Evolutionary conservation across 208 protist species (phyloP), one percentile per base, ranked within the genome.

Genomic region (Crithidia brevicula): DNA sequence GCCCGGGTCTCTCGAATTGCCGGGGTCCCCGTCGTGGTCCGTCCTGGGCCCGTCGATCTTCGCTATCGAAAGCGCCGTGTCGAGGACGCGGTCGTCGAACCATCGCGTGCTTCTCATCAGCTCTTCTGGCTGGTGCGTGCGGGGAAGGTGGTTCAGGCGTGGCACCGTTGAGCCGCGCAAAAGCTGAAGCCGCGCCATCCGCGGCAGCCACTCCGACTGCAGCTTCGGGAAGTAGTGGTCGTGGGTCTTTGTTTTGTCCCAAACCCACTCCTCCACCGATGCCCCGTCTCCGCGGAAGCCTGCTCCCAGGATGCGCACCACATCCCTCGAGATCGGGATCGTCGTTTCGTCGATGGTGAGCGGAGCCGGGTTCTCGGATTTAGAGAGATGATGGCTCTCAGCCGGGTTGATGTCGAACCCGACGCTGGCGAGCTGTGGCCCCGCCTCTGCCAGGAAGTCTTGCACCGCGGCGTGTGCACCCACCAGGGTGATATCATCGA

Each of bases 401-500:
- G 62, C 45, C 42, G 36, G 57, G 49, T 83, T 83, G 36, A 70
- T 79, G 28, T 66, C 42, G 51, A 75, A 72, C 10, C 72, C 77
- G 28, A 70, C 46, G 30, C 7, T 15, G 3, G 51, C 47, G 40
- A 83, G 50, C 16, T 8, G 54, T 10, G 61, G 34, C 27, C 42
- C 60, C n/a, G 52, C 57, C 22, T 59, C 72, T 5, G 43, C 56
- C 15, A 71, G 36, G 15, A 67, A 31, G 20, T 47, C 43, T 15
- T 67, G 43, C 15, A 79, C 59, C 0, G 63, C 22, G 1, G 36
- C 51, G 15, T 36, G 65, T 0, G 66, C 27, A 15, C 60, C 72
- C n/a, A 74, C 33, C 1, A 83, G 15, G 2, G 72, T 65, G 49
- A 79, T 38, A 46, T 83, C 77, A 34, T 83, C 77, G 0, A 83